A percentile compares a stretch with the other conserved stretches of the same genome.
phyloP scores from a whole-genome alignment of 805 yeast genomes.

The Candida krabiensis region DNA sequence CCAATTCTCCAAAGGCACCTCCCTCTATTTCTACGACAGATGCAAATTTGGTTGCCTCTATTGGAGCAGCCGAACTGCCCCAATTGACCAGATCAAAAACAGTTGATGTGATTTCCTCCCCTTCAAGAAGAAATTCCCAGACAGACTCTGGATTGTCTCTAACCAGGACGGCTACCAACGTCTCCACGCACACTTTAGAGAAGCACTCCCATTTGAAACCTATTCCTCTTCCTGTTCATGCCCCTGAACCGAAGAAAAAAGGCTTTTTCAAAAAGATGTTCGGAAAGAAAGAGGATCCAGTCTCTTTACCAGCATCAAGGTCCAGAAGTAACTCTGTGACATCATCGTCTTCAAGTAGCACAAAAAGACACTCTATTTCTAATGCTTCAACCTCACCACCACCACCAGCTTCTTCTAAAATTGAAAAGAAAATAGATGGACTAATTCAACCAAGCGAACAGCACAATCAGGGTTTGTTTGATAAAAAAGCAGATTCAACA shows the following conservation, averaged over 20 bases:
- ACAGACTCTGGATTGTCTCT: constrained; percentile 10
- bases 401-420: constrained; percentile 1
- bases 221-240: neutral
- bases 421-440: constrained; percentile 9
- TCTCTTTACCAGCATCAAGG: constrained; percentile 6
- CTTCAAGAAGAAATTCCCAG: constrained; percentile 10
- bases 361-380: constrained; percentile 1
- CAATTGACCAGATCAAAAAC: constrained; percentile 26
- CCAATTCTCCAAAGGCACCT: constrained; percentile 26
- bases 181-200: constrained; percentile 17
- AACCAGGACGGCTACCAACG: constrained; percentile 30
- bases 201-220: neutral
- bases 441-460: constrained; percentile 12
- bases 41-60: constrained; percentile 8
- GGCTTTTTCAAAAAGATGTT: constrained; percentile 26
- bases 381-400: neutral
- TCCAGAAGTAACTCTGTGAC: constrained; percentile 9
- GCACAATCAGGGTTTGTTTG: constrained; percentile 5
- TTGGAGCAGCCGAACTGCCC: constrained; percentile 9
- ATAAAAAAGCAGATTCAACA: constrained; percentile 10
- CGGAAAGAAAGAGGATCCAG: constrained; percentile 22
- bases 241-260: constrained; percentile 14
- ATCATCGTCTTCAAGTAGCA: constrained; percentile 1
- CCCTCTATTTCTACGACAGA: constrained; percentile 25
- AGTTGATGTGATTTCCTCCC: constrained; percentile 21